phyloP scores from a whole-genome alignment of 768 basidiomycete species.

The Gloeopeniophorella convolvens region DNA sequence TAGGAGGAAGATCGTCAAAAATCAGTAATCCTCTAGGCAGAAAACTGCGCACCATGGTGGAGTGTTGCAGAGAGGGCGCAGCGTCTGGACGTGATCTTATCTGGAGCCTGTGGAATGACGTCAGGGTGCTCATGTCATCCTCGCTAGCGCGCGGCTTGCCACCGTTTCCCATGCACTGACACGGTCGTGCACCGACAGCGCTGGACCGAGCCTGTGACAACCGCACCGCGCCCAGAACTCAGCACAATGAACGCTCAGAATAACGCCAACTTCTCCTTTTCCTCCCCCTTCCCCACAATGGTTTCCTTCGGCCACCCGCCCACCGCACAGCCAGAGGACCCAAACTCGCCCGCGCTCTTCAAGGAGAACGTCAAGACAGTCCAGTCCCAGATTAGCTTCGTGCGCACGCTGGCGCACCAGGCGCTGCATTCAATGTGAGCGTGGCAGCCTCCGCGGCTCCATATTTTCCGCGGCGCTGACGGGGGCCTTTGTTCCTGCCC shows the following conservation, averaged over 20 bases:
- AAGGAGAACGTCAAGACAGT: conserved; percentile 14
- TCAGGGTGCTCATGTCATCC: too few species aligned
- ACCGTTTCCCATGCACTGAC: too few species aligned
- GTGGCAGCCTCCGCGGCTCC: not conserved
- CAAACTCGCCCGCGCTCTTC: conserved; percentile 19
- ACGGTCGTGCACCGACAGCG: too few species aligned
- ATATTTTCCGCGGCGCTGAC: not conserved
- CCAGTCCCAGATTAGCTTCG: conserved; percentile 11
- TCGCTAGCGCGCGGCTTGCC: too few species aligned
- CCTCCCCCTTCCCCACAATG: conserved; percentile 1
- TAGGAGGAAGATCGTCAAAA: conserved; percentile 23
- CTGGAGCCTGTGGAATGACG: not conserved
- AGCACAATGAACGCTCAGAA: too few species aligned
- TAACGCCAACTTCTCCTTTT: conserved; percentile 7
- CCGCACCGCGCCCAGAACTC: too few species aligned
- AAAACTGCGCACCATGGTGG: not conserved
- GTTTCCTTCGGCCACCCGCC: conserved; percentile 9
- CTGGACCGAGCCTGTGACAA: too few species aligned
- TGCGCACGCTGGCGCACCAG: conserved; percentile 14
- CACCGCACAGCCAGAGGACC: conserved; percentile 9
- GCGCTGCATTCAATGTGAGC: conserved; percentile 17
- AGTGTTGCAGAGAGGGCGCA: not conserved
- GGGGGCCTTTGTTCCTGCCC: not conserved
- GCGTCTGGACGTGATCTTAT: not conserved
- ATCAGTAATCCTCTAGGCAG: too few species aligned